A percentile compares a stretch with the other conserved stretches of the same genome.
phyloP scores from a whole-genome alignment of 1,284 basidiomycete species.

The Cryptococcus neoformans region DNA sequence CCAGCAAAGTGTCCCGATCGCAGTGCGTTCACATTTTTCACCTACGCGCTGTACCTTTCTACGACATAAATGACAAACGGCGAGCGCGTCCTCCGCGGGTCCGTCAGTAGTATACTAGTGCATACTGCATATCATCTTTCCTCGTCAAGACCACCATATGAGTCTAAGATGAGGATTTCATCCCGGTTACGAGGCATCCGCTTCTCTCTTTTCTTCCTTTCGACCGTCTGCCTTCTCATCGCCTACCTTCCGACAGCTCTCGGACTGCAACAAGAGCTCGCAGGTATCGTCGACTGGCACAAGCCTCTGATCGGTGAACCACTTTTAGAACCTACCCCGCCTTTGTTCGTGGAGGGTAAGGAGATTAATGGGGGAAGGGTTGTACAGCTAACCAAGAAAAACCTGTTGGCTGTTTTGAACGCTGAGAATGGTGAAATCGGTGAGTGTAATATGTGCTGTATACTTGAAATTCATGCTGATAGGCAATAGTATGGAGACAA shows the following conservation, averaged over 20 bases:
- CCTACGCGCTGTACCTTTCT: too few relatives aligned
- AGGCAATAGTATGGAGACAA: slow-evolving; percentile 71
- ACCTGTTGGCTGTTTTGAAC: slow-evolving; percentile 74
- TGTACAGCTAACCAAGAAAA: slow-evolving; percentile 35
- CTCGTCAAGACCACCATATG: too few relatives aligned
- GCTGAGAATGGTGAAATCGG: slow-evolving; percentile 68
- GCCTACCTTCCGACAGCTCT: not conserved
- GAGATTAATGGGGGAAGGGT: not conserved
- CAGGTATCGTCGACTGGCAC: slow-evolving; percentile 84
- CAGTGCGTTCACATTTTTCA: too few relatives aligned
- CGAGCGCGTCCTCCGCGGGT: too few relatives aligned
- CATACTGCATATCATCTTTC: too few relatives aligned
- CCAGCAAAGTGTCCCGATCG: too few relatives aligned
- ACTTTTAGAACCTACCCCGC: slow-evolving; percentile 46
- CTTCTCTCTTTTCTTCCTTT: too few relatives aligned
- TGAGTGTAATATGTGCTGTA: slow-evolving; percentile 48
- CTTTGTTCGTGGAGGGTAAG: slow-evolving; percentile 31
- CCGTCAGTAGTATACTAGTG: too few relatives aligned
- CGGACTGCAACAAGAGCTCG: slow-evolving; percentile 49
- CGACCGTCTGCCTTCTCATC: too few relatives aligned
- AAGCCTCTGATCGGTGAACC: slow-evolving; percentile 70
- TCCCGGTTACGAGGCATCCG: too few relatives aligned
- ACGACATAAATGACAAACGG: too few relatives aligned
- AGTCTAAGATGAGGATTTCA: too few relatives aligned
- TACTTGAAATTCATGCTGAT: not conserved